Percentiles rank a stretch among this genome's conserved stretches.
These are phyloP conservation scores for Secale cereale DNA, from an alignment of 176 grass and related monocot genomes.

Conservation along the genomic window DNA sequence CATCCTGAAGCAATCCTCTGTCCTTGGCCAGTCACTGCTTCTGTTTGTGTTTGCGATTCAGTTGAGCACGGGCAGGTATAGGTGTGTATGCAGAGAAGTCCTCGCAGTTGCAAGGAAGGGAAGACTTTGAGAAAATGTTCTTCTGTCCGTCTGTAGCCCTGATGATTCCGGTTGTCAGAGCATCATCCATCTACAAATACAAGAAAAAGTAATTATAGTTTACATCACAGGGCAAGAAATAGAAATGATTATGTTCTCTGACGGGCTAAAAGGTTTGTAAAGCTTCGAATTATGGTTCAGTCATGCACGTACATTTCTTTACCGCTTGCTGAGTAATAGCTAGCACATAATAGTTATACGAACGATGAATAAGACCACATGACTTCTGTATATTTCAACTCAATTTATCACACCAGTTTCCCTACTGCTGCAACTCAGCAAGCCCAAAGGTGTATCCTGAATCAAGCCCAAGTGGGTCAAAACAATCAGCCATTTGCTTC, in stretches of 20 bases:
- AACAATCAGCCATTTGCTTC: too few relatives aligned
- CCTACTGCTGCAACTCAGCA: not conserved
- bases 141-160: conserved; percentile 75
- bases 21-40: too few relatives aligned
- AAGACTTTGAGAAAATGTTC: conserved; percentile 73
- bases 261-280: not conserved
- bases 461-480: too few relatives aligned
- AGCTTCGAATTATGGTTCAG: not conserved
- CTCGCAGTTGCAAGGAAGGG: conserved; percentile 87
- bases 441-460: too few relatives aligned
- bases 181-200: conserved; percentile 85
- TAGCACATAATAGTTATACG: too few relatives aligned
- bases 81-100: conserved; percentile 20
- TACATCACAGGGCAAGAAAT: not conserved
- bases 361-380: not conserved
- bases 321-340: not conserved
- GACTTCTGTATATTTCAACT: not conserved
- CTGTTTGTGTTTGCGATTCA: too few relatives aligned
- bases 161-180: conserved; percentile 87
- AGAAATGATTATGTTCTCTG: not conserved
- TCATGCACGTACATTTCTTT: not conserved
- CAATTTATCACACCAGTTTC: not conserved
- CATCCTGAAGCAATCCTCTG: too few relatives aligned
- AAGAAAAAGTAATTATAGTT: not conserved
- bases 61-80: too few relatives aligned